These are phyloP conservation scores for Metschnikowia chrysomelidarum DNA, from an alignment of 805 yeast genomes.

Conservation along the genomic window DNA sequence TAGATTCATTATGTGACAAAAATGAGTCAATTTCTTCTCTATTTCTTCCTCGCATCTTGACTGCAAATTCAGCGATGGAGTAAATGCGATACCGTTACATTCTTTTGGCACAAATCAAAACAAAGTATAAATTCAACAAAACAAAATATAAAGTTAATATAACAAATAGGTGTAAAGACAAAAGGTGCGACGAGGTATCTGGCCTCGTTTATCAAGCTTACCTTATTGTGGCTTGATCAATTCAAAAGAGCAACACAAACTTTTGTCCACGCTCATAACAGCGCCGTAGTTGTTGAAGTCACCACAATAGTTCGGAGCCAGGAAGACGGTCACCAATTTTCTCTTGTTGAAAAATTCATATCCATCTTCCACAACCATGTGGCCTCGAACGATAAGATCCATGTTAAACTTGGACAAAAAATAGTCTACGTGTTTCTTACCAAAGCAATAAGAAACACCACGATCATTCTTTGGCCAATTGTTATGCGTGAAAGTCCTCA, in stretches of 20 bases:
- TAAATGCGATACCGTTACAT: too few relatives aligned
- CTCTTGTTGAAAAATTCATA: slow-evolving; percentile 77
- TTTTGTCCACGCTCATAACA: slow-evolving; percentile 69
- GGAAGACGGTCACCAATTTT: slow-evolving; percentile 72
- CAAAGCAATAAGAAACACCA: slow-evolving; percentile 79
- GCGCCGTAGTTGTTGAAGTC: slow-evolving; percentile 81
- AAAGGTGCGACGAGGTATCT: too few relatives aligned
- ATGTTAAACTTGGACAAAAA: slow-evolving; percentile 66
- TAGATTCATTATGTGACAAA: too few relatives aligned
- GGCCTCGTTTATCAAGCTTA: too few relatives aligned
- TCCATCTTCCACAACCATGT: slow-evolving; percentile 89
- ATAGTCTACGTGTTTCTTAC: slow-evolving; percentile 67
- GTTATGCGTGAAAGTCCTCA: slow-evolving; percentile 29
- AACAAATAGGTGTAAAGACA: too few relatives aligned
- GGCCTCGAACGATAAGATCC: slow-evolving; percentile 79
- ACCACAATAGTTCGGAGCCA: slow-evolving; percentile 84
- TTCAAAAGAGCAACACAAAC: slow-evolving; percentile 69
- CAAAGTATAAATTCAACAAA: too few relatives aligned
- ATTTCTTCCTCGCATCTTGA: too few relatives aligned
- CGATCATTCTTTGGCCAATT: slow-evolving; percentile 83
- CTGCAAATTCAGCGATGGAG: too few relatives aligned
- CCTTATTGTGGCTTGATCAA: slow-evolving; percentile 54
- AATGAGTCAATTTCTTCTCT: too few relatives aligned
- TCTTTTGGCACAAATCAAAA: too few relatives aligned
- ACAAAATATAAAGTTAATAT: too few relatives aligned